phyloP scores from a whole-genome alignment of 2,329 filamentous ascomycete genomes.

The Talaromyces sp. region DNA sequence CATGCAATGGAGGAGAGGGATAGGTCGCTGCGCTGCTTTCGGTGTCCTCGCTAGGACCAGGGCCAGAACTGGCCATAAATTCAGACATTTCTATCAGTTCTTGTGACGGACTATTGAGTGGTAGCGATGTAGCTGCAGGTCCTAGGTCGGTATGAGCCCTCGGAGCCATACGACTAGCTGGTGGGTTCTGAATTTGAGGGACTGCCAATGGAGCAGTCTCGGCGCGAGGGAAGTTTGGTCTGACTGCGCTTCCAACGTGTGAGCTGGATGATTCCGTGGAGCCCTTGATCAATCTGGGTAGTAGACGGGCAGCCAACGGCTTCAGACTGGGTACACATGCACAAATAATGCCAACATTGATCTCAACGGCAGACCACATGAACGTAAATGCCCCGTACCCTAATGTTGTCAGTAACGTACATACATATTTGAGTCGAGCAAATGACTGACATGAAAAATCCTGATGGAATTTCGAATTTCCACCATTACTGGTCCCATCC shows the following conservation, averaged over 20 bases:
- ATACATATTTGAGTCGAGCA: too few species aligned
- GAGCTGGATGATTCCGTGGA: slow-evolving; percentile 26
- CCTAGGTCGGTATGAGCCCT: slow-evolving; percentile 20
- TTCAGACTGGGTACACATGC: slow-evolving; percentile 92
- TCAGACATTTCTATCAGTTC: slow-evolving; percentile 45
- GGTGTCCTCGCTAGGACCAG: slow-evolving; percentile 36
- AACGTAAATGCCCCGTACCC: slow-evolving; percentile 80
- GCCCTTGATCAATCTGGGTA: slow-evolving; percentile 57
- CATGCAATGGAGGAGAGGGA: slow-evolving; percentile 32
- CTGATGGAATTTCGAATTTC: slow-evolving; percentile 23
- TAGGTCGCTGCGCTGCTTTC: slow-evolving; percentile 37
- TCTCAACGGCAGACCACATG: slow-evolving; percentile 92
- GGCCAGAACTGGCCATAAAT: slow-evolving; percentile 52
- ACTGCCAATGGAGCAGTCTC: slow-evolving; percentile 1
- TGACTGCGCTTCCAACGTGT: background rate
- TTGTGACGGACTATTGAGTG: slow-evolving; percentile 14
- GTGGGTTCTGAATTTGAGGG: background rate
- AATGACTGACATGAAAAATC: slow-evolving; percentile 52
- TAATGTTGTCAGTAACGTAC: slow-evolving; percentile 40
- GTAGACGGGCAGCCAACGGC: slow-evolving; percentile 67
- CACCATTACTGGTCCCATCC: slow-evolving; percentile 4
- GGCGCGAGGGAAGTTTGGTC: background rate
- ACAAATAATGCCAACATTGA: slow-evolving; percentile 85
- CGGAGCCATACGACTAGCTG: background rate
- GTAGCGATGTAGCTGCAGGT: slow-evolving; percentile 6